These are phyloP conservation scores for Moesziomyces aphidis DNA, from an alignment of 1,284 basidiomycete species.

Conservation along the genomic window DNA sequence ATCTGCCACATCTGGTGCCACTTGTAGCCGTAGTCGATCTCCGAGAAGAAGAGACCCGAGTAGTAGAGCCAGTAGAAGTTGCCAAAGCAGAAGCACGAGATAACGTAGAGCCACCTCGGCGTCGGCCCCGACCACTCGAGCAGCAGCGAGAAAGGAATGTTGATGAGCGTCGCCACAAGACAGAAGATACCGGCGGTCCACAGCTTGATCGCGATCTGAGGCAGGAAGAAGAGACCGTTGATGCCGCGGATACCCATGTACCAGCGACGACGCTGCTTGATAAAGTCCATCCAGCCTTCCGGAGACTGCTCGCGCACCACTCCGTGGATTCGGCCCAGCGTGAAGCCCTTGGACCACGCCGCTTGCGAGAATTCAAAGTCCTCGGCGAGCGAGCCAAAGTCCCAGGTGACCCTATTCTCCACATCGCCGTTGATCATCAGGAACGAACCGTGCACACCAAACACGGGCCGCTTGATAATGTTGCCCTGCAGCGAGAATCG, in stretches of 20 bases:
- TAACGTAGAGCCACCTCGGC: slow-evolving; percentile 68
- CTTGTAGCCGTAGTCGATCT: slow-evolving; percentile 66
- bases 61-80: slow-evolving; percentile 68
- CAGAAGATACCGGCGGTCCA: slow-evolving; percentile 70
- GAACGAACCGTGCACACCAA: slow-evolving; percentile 70
- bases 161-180: slow-evolving; percentile 69
- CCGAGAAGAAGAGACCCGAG: slow-evolving; percentile 63
- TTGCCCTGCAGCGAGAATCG: slow-evolving; percentile 70
- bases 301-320: slow-evolving; percentile 69
- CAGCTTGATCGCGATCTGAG: slow-evolving; percentile 69
- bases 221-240: slow-evolving; percentile 68
- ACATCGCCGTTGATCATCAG: slow-evolving; percentile 70
- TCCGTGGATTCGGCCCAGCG: slow-evolving; percentile 69
- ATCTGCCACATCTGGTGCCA: slow-evolving; percentile 65
- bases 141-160: slow-evolving; percentile 67
- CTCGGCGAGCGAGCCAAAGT: slow-evolving; percentile 66
- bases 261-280: slow-evolving; percentile 70
- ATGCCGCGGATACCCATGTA: slow-evolving; percentile 69
- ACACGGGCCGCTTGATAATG: slow-evolving; percentile 69
- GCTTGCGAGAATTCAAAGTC: slow-evolving; percentile 70
- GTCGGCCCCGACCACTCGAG: slow-evolving; percentile 49
- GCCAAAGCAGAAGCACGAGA: slow-evolving; percentile 69
- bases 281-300: slow-evolving; percentile 68
- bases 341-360: slow-evolving; percentile 69
- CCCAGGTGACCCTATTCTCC: slow-evolving; percentile 70